Percentiles rank a stretch among this genome's conserved stretches.
Conservation (phyloP, 176 grass and related monocot species). For the Triticum urartu region DNA sequence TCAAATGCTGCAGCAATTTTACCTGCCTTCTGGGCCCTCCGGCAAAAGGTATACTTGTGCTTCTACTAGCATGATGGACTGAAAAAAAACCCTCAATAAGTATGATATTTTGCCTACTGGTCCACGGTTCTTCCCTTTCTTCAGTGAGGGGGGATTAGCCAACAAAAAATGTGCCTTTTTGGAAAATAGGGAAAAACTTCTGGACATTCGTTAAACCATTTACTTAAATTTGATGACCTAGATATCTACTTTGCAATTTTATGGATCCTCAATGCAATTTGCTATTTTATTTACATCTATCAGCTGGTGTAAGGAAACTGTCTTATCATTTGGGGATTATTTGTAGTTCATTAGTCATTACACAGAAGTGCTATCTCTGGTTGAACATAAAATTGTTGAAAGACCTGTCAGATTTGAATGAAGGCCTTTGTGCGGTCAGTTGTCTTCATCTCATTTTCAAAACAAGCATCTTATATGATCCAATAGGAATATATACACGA, state of each 20-base stretch:
- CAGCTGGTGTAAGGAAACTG: neutral
- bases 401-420: neutral
- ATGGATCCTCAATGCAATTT: neutral
- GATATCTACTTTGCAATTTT: slow-evolving; percentile 16
- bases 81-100: neutral
- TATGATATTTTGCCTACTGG: neutral
- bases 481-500: neutral
- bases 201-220: neutral
- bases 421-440: neutral
- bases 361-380: neutral
- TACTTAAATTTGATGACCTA: slow-evolving; percentile 19
- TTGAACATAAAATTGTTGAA: slow-evolving; percentile 14
- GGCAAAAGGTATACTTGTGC: slow-evolving; percentile 63
- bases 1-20: slow-evolving; percentile 94
- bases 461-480: slow-evolving; percentile 9
- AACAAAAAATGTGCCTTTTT: neutral
- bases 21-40: slow-evolving; percentile 86
- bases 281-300: neutral
- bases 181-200: neutral
- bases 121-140: neutral
- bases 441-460: neutral
- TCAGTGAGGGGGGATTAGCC: neutral
- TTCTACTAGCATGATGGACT: slow-evolving; percentile 9
- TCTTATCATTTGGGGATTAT: neutral
- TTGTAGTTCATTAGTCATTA: slow-evolving; percentile 6